Percentiles rank a stretch among this genome's conserved stretches.
Conservation (phyloP, 1,139 yeast genomes). For the Geotrichum histeridarum region DNA sequence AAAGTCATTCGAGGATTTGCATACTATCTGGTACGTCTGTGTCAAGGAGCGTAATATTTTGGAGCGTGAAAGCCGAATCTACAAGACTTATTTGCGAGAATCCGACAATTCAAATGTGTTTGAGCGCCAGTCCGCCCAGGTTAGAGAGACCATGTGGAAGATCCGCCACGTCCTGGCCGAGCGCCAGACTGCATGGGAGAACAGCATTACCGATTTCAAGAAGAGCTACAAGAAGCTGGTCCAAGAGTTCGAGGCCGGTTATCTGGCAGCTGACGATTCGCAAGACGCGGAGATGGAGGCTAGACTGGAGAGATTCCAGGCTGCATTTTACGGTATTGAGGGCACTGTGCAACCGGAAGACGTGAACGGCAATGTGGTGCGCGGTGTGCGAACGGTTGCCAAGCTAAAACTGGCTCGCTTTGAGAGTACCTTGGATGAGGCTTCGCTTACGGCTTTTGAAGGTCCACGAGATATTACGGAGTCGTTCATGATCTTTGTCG, state of each 20-base stretch:
- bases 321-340: constrained; percentile 71
- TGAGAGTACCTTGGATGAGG: constrained; percentile 23
- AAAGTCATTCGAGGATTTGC: constrained; percentile 87
- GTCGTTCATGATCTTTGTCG: constrained; percentile 47
- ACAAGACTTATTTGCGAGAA: constrained; percentile 38
- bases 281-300: constrained; percentile 61
- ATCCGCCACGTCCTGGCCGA: constrained; percentile 86
- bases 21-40: constrained; percentile 82
- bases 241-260: constrained; percentile 53
- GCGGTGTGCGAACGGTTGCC: constrained; percentile 66
- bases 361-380: constrained; percentile 59
- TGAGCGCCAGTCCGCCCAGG: constrained; percentile 41
- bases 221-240: constrained; percentile 47
- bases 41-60: constrained; percentile 77
- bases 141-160: constrained; percentile 60
- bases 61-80: constrained; percentile 63
- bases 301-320: constrained; percentile 70
- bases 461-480: constrained; percentile 46
- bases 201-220: constrained; percentile 50
- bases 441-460: constrained; percentile 26
- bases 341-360: constrained; percentile 37
- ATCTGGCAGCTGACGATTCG: constrained; percentile 52
- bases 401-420: constrained; percentile 57
- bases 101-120: constrained; percentile 43
- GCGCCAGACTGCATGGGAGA: constrained; percentile 67